phyloP scores from a whole-genome alignment of 169 alveolate genomes.

The Amoebophrya sp. region DNA sequence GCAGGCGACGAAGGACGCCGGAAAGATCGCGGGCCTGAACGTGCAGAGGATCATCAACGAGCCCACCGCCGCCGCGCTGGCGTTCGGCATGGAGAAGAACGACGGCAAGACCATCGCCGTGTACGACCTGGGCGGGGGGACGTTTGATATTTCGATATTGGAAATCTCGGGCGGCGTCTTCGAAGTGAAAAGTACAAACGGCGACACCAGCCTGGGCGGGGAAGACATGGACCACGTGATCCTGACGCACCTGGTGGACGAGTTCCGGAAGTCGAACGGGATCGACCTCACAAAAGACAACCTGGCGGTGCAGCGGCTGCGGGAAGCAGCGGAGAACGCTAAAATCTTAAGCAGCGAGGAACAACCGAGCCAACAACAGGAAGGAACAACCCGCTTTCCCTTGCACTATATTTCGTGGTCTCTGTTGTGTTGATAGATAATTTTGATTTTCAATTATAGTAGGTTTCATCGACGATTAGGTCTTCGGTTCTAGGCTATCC shows the following conservation, averaged over 20 bases:
- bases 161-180: slow-evolving; percentile 95
- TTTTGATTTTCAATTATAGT: no score
- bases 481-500: no score
- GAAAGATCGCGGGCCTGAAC: slow-evolving; percentile 94
- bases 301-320: slow-evolving; percentile 89
- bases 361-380: no score
- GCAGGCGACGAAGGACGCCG: slow-evolving; percentile 98
- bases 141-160: slow-evolving; percentile 94
- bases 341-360: no score
- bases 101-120: slow-evolving; percentile 80
- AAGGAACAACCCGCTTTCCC: no score
- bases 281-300: slow-evolving; percentile 88
- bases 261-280: slow-evolving; percentile 85
- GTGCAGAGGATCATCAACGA: slow-evolving; percentile 96
- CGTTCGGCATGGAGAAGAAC: slow-evolving; percentile 94
- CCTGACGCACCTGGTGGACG: slow-evolving; percentile 77
- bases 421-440: no score
- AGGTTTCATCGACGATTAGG: no score
- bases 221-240: slow-evolving; percentile 95
- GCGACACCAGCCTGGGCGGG: slow-evolving; percentile 98
- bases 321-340: slow-evolving; percentile 98
- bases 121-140: slow-evolving; percentile 91
- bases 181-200: slow-evolving; percentile 97
- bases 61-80: slow-evolving; percentile 99
- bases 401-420: no score